Evolutionary conservation across 768 basidiomycete genomes (phyloP), one percentile per base, ranked within the genome.

Genomic region (Cystofilobasidium ferigula): DNA sequence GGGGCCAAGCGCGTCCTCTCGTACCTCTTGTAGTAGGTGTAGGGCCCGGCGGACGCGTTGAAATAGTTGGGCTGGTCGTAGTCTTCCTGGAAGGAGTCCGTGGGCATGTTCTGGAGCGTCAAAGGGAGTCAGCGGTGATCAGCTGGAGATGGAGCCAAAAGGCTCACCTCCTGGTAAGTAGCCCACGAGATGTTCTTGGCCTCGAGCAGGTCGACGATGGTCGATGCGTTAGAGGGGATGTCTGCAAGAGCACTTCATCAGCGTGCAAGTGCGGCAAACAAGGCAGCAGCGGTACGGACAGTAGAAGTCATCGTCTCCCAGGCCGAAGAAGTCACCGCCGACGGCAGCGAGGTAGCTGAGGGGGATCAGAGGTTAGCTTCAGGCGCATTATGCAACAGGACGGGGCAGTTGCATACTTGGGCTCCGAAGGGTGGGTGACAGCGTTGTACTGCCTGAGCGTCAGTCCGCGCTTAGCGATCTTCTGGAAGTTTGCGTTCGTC

Each of bases 191-290:
- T 78, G 51, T 74, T 77, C 69, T 82, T 81, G 22, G 77, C 75
- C 30, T 85, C 85, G 35, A 86, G 74, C 22, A 86, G 76, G 69
- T 86, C 85, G 30, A 83, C 80, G 48, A 85, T 69, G 18, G 81
- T 83, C 4, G 83, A 82, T 10, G 84, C 74, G 70, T 83, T 84
- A 34, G 68, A 70, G 0, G 80, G 79, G 38, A 83, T 64, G 32
- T 63, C 47, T 48, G 14, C 8, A 20, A 4, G 26, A 26, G 47
- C n/a, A n/a, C n/a, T n/a, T n/a, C n/a, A n/a, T n/a, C n/a, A n/a
- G n/a, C n/a, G n/a, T n/a, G n/a, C n/a, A n/a, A n/a, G n/a, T n/a
- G n/a, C n/a, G n/a, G n/a, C n/a, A n/a, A n/a, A 20, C 20, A 42
- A 70, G 62, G 71, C 38, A 18, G 22, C 24, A 13, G 24, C 14